Evolutionary conservation across 768 basidiomycete species (phyloP).

Genomic region (Termitomyces sp.): DNA sequence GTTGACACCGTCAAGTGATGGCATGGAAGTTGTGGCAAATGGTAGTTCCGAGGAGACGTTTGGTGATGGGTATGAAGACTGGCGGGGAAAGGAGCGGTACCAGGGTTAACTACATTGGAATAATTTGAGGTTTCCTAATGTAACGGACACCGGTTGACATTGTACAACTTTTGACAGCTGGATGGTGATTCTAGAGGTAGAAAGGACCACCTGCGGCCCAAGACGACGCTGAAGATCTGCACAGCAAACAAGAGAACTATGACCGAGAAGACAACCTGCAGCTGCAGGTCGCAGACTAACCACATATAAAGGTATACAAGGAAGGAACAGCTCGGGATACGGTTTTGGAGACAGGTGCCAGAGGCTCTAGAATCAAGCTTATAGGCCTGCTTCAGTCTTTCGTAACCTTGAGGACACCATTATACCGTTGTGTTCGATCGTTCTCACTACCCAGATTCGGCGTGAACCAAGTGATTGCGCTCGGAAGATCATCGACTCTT

Average conservation of each 20-base stretch:
- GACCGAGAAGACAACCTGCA: conserved; percentile 17
- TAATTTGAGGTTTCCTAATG: conserved; percentile 28
- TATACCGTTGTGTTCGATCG: background rate
- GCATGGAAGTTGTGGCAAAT: conserved; percentile 44
- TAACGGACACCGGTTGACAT: conserved; percentile 45
- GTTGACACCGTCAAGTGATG: conserved; percentile 44
- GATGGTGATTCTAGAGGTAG: conserved; percentile 30
- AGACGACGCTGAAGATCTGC: conserved; percentile 25
- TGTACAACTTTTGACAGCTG: conserved; percentile 42
- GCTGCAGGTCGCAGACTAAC: conserved; percentile 30
- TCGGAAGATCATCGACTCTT: background rate
- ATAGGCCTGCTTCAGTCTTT: no score
- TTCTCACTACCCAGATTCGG: background rate
- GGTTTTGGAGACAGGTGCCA: background rate
- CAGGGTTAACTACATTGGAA: conserved; percentile 44
- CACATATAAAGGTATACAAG: conserved; percentile 23
- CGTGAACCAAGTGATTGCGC: no score
- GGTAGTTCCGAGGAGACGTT: conserved; percentile 34
- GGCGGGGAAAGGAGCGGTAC: conserved; percentile 51
- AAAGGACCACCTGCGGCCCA: conserved; percentile 38
- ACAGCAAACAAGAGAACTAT: conserved; percentile 21
- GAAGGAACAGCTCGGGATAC: conserved; percentile 12
- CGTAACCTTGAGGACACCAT: no score
- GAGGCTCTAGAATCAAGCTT: background rate
- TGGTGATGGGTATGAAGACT: conserved; percentile 40